Percentiles rank a stretch among this genome's conserved stretches.
Conservation (phyloP, 176 grass and related monocot genomes). For the Cenchrus purpureus region DNA sequence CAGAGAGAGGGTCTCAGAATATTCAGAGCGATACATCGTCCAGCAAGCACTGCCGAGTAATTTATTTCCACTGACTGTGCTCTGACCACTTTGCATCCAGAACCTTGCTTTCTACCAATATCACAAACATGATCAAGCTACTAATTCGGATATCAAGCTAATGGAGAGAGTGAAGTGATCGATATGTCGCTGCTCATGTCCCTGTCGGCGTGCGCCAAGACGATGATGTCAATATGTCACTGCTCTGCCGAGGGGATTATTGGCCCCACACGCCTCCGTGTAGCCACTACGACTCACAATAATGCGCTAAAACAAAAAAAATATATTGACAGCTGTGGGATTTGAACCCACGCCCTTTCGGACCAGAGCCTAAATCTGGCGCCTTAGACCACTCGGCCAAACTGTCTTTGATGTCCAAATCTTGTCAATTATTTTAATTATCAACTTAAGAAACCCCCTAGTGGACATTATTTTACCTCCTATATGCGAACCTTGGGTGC, state of each 20-base stretch:
- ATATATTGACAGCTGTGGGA: conserved; percentile 68
- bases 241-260: not conserved
- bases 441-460: too few species aligned
- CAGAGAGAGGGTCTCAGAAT: conserved; percentile 8
- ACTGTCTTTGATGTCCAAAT: conserved; percentile 34
- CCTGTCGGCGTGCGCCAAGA: not conserved
- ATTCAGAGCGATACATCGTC: not conserved
- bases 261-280: not conserved
- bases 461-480: too few species aligned
- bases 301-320: not conserved
- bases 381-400: conserved; percentile 99
- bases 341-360: conserved; percentile 99
- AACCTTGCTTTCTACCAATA: conserved; percentile 25
- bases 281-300: too few species aligned
- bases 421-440: too few species aligned
- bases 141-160: too few species aligned
- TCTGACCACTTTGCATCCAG: conserved; percentile 15
- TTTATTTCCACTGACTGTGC: conserved; percentile 28
- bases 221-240: not conserved
- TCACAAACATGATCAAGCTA: not conserved
- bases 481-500: too few species aligned
- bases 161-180: too few species aligned
- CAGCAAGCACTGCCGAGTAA: not conserved
- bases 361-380: conserved; percentile 99
- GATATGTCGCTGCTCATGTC: not conserved